Percentiles rank a stretch among this genome's conserved stretches.
Conservation (phyloP, 2,329 filamentous ascomycete genomes). For the Colletotrichum sojae region DNA sequence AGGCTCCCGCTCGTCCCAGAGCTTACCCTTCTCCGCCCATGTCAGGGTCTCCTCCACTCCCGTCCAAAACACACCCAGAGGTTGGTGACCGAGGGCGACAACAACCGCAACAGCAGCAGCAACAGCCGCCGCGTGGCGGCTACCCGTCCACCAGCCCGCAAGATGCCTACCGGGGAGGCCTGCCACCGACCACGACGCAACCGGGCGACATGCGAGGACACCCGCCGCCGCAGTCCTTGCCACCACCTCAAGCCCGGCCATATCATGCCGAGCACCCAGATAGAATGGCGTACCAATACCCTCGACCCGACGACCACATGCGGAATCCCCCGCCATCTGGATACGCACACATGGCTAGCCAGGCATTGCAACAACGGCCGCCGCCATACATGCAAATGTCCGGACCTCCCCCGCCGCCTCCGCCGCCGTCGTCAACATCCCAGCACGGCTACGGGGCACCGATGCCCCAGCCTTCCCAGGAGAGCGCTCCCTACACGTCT, state of each 20-base stretch:
- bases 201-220: conserved; percentile 54
- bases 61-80: conserved; percentile 71
- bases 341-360: conserved; percentile 38
- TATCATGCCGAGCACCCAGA: conserved; percentile 57
- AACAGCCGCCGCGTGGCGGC: conserved; percentile 49
- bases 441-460: conserved; percentile 48
- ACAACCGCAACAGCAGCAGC: background rate
- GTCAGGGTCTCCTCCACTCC: conserved; percentile 77
- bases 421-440: conserved; percentile 44
- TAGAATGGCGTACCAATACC: conserved; percentile 56
- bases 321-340: conserved; percentile 47
- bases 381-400: conserved; percentile 43
- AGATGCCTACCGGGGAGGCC: conserved; percentile 64
- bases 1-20: conserved; percentile 67
- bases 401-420: conserved; percentile 48
- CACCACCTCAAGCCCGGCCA: conserved; percentile 52
- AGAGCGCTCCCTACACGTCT: conserved; percentile 64
- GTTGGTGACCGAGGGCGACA: conserved; percentile 69
- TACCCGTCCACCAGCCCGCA: conserved; percentile 60
- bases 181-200: conserved; percentile 46
- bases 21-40: conserved; percentile 82
- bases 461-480: conserved; percentile 51
- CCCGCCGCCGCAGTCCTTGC: conserved; percentile 43
- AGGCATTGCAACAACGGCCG: conserved; percentile 40
- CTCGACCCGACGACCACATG: conserved; percentile 54